These are phyloP conservation scores for Grifola frondosa DNA, from an alignment of 1,284 basidiomycete species.

Conservation along the genomic window DNA sequence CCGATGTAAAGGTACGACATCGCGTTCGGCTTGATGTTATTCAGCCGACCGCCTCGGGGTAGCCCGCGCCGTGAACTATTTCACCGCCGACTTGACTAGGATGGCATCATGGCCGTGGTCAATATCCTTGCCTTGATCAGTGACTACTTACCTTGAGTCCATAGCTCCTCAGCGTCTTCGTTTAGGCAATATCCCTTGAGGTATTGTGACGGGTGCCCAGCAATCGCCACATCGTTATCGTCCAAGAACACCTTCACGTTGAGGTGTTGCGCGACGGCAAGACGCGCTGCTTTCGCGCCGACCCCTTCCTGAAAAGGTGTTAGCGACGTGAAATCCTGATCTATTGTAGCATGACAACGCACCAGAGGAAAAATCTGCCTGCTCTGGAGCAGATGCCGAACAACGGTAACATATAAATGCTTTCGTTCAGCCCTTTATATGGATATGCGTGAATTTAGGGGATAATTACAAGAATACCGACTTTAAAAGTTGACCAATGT, in stretches of 20 bases:
- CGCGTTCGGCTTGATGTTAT: slow-evolving; percentile 60
- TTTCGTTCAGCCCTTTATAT: too few species aligned
- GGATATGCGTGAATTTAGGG: too few species aligned
- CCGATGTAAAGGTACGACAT: slow-evolving; percentile 65
- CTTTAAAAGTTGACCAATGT: too few species aligned
- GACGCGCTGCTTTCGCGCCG: slow-evolving; percentile 82
- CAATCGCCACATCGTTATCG: slow-evolving; percentile 86
- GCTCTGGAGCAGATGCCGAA: too few species aligned
- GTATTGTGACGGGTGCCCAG: slow-evolving; percentile 82
- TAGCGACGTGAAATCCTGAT: too few species aligned
- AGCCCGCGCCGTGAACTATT: slow-evolving; percentile 71
- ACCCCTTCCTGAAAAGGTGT: slow-evolving; percentile 89
- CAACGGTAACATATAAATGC: too few species aligned
- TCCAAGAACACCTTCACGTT: slow-evolving; percentile 85
- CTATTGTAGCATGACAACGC: too few species aligned
- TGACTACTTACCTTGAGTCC: slow-evolving; percentile 75
- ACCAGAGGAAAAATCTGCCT: too few species aligned
- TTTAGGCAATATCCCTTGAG: slow-evolving; percentile 73
- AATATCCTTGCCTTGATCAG: slow-evolving; percentile 74
- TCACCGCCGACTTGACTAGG: slow-evolving; percentile 72
- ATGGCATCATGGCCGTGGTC: slow-evolving; percentile 86
- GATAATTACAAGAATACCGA: too few species aligned
- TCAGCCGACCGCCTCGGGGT: slow-evolving; percentile 54
- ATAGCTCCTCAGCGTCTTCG: slow-evolving; percentile 75
- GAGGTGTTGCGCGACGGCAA: slow-evolving; percentile 77